Evolutionary conservation across 805 yeast genomes (phyloP).

Genomic region (Suhomyces pyralidae): DNA sequence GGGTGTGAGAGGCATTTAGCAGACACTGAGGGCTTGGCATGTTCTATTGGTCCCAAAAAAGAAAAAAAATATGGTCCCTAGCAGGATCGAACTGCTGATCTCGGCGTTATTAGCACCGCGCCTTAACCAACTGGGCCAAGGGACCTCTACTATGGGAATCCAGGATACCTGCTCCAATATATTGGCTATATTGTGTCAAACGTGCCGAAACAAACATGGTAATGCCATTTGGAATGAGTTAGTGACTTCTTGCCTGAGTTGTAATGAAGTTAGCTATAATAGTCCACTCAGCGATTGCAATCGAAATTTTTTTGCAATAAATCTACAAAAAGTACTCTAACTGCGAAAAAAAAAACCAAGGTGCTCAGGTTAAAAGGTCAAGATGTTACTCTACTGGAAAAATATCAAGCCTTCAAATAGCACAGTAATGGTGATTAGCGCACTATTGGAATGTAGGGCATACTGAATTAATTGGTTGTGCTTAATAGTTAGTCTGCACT

Average conservation of each 20-base stretch:
- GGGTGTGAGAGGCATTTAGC: not conserved
- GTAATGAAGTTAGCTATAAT: not conserved
- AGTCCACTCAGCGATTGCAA: not conserved
- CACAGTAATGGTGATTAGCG: too few species aligned
- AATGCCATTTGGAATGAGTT: not conserved
- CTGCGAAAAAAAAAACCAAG: not conserved
- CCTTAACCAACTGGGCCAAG: conserved; percentile 54
- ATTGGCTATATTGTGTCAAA: too few species aligned
- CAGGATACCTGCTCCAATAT: not conserved
- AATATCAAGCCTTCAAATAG: too few species aligned
- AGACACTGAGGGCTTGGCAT: not conserved
- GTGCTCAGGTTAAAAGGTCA: too few species aligned
- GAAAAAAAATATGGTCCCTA: conserved; percentile 55
- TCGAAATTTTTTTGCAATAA: not conserved
- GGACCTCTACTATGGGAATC: conserved; percentile 31
- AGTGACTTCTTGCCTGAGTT: not conserved
- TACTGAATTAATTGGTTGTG: not conserved
- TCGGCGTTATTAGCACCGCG: conserved; percentile 53
- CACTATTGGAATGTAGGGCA: not conserved
- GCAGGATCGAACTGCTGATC: conserved; percentile 90
- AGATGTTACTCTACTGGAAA: too few species aligned
- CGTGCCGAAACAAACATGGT: not conserved
- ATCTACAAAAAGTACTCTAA: not conserved
- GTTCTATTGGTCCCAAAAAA: not conserved
- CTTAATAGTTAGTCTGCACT: not conserved